A percentile compares a stretch with the other conserved stretches of the same genome.
Evolutionary conservation across 352 stramenopile genomes (phyloP).

Genomic region (Plasmopara halstedii): DNA sequence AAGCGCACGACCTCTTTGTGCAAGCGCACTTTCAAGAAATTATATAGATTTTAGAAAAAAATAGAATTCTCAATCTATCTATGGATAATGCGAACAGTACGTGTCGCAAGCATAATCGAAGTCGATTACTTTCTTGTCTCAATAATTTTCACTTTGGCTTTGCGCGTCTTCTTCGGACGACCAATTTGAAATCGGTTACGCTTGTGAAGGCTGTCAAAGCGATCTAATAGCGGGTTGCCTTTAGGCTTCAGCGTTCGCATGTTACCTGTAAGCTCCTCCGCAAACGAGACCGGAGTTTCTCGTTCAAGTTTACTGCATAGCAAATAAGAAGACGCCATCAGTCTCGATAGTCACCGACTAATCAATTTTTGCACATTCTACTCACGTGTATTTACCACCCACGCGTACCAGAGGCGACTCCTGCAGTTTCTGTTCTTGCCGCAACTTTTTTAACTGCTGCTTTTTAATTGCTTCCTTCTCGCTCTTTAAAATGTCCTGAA

Average conservation of each 20-base stretch:
- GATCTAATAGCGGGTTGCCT: constrained; percentile 69
- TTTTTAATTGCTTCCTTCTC: constrained; percentile 63
- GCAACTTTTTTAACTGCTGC: constrained; percentile 67
- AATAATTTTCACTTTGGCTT: constrained; percentile 76
- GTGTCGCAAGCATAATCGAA: background rate
- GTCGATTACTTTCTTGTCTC: constrained; percentile 63
- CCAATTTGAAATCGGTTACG: constrained; percentile 80
- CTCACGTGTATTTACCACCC: constrained; percentile 66
- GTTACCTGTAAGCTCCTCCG: constrained; percentile 74
- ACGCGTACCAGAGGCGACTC: constrained; percentile 67
- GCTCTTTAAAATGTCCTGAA: constrained; percentile 54
- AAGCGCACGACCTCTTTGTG: too few species aligned
- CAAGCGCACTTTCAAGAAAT: too few species aligned
- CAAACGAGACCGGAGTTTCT: constrained; percentile 60
- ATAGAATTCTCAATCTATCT: constrained; percentile 23
- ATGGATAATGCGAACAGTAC: constrained; percentile 7
- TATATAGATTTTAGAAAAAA: too few species aligned
- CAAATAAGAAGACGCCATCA: background rate
- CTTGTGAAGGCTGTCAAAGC: constrained; percentile 83
- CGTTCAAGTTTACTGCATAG: constrained; percentile 64
- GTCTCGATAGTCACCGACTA: background rate
- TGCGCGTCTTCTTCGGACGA: constrained; percentile 46
- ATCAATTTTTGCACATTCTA: background rate
- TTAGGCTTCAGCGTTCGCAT: constrained; percentile 75
- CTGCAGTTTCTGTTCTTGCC: constrained; percentile 67